Base-by-base conservation (phyloP, 768 basidiomycete species). In the Postia placenta region DNA sequence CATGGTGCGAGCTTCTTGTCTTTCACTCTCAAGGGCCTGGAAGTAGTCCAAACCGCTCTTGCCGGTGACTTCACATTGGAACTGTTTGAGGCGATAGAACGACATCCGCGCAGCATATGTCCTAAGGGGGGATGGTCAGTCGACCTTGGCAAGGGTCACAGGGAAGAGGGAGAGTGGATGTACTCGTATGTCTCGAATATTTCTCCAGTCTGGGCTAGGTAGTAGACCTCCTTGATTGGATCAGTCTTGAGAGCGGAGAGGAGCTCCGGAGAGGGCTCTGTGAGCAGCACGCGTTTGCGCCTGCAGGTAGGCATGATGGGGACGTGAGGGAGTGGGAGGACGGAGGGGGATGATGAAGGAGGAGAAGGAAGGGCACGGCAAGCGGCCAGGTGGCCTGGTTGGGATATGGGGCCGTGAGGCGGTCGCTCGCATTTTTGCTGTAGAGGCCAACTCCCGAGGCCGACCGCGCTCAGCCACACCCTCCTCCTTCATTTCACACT, bases 161-260 rank as follows among this genome's bases (percentile, higher is more conserved):
- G 49, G 63, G 60, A 48, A 56, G 51, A 35, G 55, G 51, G 54
- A 56, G 53, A n/a, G 53, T 61, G 48, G 48, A 77, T 89, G 64
- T 63, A 96, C 94, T 96, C 93, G 64, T 96, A 98, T 63, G 84
- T 84, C 56, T 92, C 85, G 66, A 98, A 98, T 69, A 98, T 89
- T 79, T 98, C 95, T 62, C 94, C 95, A 2, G 95, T 98, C 68
- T 92, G 84, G 55, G 83, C 74, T 63, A 98, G 85, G 74, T 89
- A 94, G 72, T 83, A 98, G 67, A 97, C 93, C 56, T 84, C 81
- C 63, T 72, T 80, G 67, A 74, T 71, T 28, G 81, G 81, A 72
- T 83, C 79, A 37, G 78, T 67, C 66, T 80, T 75, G 60, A 74
- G 74, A 51, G 79, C 76, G 54, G 79, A 76, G 54, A 87, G 74